A percentile compares a stretch with the other conserved stretches of the same genome.
These are phyloP conservation scores for Kuraishia cidri DNA, from an alignment of 805 yeast genomes.

Conservation along the genomic window DNA sequence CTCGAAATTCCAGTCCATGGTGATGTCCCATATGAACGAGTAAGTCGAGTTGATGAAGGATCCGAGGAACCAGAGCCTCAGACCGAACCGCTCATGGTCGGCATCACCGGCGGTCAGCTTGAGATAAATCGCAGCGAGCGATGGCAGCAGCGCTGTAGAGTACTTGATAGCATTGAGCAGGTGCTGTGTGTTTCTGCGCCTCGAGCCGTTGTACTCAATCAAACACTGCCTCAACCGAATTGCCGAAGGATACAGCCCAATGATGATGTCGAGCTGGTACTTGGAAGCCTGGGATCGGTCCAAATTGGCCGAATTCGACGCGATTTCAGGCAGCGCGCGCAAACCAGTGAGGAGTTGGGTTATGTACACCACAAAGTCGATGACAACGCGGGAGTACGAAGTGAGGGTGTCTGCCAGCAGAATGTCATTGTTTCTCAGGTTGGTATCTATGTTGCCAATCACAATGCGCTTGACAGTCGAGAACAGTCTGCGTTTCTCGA, in stretches of 20 bases:
- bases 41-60: conserved; percentile 61
- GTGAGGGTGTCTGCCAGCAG: conserved; percentile 78
- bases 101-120: conserved; percentile 13
- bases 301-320: conserved; percentile 12
- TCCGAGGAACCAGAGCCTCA: conserved; percentile 32
- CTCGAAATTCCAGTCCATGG: conserved; percentile 79
- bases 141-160: conserved; percentile 48
- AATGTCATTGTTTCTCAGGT: conserved; percentile 69
- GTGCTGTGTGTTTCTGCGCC: conserved; percentile 38
- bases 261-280: conserved; percentile 18
- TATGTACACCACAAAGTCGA: conserved; percentile 56
- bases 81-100: conserved; percentile 5
- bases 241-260: conserved; percentile 47
- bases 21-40: conserved; percentile 83
- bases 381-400: conserved; percentile 68
- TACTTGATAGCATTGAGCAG: conserved; percentile 72
- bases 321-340: conserved; percentile 21
- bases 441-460: conserved; percentile 49
- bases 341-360: conserved; percentile 33
- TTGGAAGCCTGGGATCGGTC: conserved; percentile 17
- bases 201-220: conserved; percentile 48
- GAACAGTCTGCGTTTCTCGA: conserved; percentile 34
- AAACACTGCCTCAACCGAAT: conserved; percentile 80
- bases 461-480: conserved; percentile 44
- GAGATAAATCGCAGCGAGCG: conserved; percentile 23